Evolutionary conservation across 192 early-diverging fungal species (phyloP).

Genomic region (Coemansia sp.): DNA sequence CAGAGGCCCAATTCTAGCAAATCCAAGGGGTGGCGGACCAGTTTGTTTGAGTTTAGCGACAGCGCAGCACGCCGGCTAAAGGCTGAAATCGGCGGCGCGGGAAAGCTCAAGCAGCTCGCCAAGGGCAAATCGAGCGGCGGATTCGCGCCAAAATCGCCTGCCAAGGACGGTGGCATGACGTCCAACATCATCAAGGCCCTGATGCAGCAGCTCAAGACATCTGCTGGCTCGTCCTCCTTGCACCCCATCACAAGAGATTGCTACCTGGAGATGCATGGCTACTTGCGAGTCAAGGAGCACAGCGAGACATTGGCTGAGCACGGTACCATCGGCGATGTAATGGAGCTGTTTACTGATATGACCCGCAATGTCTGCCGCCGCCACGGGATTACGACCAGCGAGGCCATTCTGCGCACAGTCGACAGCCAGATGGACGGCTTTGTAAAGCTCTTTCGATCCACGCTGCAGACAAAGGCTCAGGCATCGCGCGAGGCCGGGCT

Average conservation of each 20-base stretch:
- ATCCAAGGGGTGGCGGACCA: slow-evolving; percentile 37
- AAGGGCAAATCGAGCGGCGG: slow-evolving; percentile 18
- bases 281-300: slow-evolving; percentile 32
- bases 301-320: slow-evolving; percentile 30
- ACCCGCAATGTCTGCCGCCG: slow-evolving; percentile 22
- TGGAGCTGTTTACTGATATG: slow-evolving; percentile 36
- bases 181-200: slow-evolving; percentile 41
- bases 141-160: not conserved
- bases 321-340: slow-evolving; percentile 43
- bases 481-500: slow-evolving; percentile 53
- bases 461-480: slow-evolving; percentile 49
- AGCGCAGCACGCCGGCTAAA: slow-evolving; percentile 48
- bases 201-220: slow-evolving; percentile 40
- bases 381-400: slow-evolving; percentile 29
- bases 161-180: slow-evolving; percentile 28
- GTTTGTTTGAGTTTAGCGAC: slow-evolving; percentile 43
- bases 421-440: slow-evolving; percentile 45
- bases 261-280: slow-evolving; percentile 37
- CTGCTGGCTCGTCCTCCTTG: slow-evolving; percentile 32
- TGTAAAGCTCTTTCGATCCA: slow-evolving; percentile 42
- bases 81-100: slow-evolving; percentile 26
- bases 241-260: slow-evolving; percentile 50
- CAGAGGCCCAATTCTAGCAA: not conserved
- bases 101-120: slow-evolving; percentile 30
- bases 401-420: slow-evolving; percentile 37